phyloP scores from a whole-genome alignment of 345 rosid species.

The Erodium maritimum region DNA sequence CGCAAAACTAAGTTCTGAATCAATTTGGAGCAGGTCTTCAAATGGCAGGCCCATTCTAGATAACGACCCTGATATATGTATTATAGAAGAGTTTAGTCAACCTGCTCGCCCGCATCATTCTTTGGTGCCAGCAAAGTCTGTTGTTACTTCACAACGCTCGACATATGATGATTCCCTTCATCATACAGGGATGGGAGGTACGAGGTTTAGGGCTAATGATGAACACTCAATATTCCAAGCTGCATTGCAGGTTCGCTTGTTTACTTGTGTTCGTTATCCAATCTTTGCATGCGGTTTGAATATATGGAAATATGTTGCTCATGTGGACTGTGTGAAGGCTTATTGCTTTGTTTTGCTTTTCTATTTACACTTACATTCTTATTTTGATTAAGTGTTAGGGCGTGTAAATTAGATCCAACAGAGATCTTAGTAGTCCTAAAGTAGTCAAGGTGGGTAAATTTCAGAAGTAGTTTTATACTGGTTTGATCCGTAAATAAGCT shows the following conservation, averaged over 20 bases:
- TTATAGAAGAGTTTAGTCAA: slow-evolving; percentile 65
- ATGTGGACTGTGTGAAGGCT: no score
- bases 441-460: neutral
- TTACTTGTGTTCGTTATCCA: no score
- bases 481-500: neutral
- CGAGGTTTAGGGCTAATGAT: slow-evolving; percentile 31
- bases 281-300: no score
- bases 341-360: neutral
- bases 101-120: slow-evolving; percentile 29
- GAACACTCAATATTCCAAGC: slow-evolving; percentile 46
- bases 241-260: slow-evolving; percentile 67
- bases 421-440: neutral
- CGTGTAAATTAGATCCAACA: neutral
- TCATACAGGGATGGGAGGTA: slow-evolving; percentile 27
- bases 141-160: slow-evolving; percentile 17
- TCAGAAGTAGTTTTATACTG: neutral
- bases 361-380: neutral
- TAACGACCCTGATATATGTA: slow-evolving; percentile 64
- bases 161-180: slow-evolving; percentile 16
- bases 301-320: no score
- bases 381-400: neutral
- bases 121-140: slow-evolving; percentile 16
- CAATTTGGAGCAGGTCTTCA: slow-evolving; percentile 13
- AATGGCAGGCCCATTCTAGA: slow-evolving; percentile 46
- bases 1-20: slow-evolving; percentile 52